These are phyloP conservation scores for Mycena polygramma DNA, from an alignment of 768 basidiomycete species.

Conservation along the genomic window DNA sequence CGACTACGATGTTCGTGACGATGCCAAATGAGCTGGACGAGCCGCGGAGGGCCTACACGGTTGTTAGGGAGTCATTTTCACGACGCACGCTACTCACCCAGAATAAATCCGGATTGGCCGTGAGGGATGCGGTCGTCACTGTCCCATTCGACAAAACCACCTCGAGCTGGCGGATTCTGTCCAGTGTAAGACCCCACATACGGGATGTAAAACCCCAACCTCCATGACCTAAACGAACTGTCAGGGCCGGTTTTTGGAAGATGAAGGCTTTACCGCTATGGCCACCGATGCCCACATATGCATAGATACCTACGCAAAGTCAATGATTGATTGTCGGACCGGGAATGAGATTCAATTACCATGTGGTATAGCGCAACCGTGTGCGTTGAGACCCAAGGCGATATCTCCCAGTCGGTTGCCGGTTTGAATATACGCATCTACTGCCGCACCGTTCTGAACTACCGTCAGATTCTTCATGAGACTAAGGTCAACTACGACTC, in stretches of 20 bases:
- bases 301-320: conserved; percentile 17
- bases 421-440: conserved; percentile 54
- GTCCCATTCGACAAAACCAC: conserved; percentile 60
- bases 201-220: conserved; percentile 64
- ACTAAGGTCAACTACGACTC: conserved; percentile 59
- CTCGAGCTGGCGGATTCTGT: conserved; percentile 54
- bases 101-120: conserved; percentile 60
- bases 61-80: not conserved
- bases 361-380: conserved; percentile 61
- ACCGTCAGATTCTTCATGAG: conserved; percentile 54
- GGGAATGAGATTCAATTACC: conserved; percentile 53
- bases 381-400: conserved; percentile 51
- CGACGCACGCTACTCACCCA: conserved; percentile 52
- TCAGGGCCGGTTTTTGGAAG: not conserved
- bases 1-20: conserved; percentile 51
- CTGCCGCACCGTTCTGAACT: conserved; percentile 38
- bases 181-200: conserved; percentile 64
- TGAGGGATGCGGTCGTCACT: conserved; percentile 51
- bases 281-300: conserved; percentile 65
- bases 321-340: not conserved
- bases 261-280: conserved; percentile 50
- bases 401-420: conserved; percentile 62
- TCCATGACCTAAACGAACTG: conserved; percentile 45
- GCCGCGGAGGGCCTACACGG: conserved; percentile 54
- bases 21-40: conserved; percentile 56